These are phyloP conservation scores for Gossypium schwendimanii DNA, from an alignment of 441 rosid species.

Conservation along the genomic window DNA sequence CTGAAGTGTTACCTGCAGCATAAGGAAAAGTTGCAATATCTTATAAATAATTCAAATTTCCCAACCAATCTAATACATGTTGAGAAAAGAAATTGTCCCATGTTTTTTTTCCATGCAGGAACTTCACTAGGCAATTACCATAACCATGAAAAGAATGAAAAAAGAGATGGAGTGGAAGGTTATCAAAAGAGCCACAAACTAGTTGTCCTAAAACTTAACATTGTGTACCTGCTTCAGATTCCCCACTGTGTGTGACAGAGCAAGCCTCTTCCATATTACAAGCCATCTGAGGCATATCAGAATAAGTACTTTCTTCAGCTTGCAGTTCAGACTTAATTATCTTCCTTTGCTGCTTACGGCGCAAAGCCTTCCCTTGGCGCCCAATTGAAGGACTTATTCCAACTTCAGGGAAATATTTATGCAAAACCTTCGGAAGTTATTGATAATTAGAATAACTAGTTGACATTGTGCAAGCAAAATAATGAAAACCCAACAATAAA, in stretches of 20 bases:
- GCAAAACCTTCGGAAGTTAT: constrained; percentile 54
- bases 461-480: not conserved
- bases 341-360: constrained; percentile 66
- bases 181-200: not conserved
- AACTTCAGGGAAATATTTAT: constrained; percentile 55
- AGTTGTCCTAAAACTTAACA: constrained; percentile 6
- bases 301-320: constrained; percentile 15
- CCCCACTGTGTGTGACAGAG: constrained; percentile 5
- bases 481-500: not conserved
- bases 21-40: not conserved
- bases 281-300: constrained; percentile 18
- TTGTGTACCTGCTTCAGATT: constrained; percentile 23
- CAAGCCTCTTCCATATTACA: constrained; percentile 16
- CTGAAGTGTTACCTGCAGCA: constrained; percentile 28
- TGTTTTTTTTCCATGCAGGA: not conserved
- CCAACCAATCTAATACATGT: not conserved
- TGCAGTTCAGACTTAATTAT: constrained; percentile 23
- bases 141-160: not conserved
- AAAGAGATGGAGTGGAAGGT: not conserved
- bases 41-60: not conserved
- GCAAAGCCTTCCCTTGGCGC: constrained; percentile 84
- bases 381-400: constrained; percentile 75
- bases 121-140: not conserved
- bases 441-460: not conserved
- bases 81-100: not conserved